Evolutionary conservation across 768 basidiomycete species (phyloP).

Genomic region (Boletus coccyginus): DNA sequence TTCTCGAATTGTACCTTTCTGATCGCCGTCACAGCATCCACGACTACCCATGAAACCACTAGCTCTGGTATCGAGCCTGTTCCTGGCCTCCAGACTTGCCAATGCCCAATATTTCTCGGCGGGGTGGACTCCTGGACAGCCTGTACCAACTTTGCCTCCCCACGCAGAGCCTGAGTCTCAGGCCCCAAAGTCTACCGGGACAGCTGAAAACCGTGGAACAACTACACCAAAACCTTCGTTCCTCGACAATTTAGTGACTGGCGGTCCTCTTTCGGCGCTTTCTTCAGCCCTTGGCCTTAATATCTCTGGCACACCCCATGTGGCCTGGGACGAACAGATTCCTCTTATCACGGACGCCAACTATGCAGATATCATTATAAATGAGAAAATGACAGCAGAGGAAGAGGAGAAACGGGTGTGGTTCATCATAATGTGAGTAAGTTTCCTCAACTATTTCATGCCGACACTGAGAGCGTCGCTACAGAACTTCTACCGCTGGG

Average conservation of each 20-base stretch:
- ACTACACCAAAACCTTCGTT: conserved; percentile 21
- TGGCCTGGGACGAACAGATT: conserved; percentile 68
- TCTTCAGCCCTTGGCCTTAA: conserved; percentile 67
- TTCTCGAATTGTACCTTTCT: not conserved
- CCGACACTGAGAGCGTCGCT: not conserved
- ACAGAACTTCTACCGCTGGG: conserved; percentile 56
- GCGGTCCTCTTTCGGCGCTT: conserved; percentile 51
- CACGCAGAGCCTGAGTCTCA: conserved; percentile 15
- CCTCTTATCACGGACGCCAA: conserved; percentile 82
- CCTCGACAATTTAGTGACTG: conserved; percentile 42
- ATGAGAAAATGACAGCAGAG: conserved; percentile 62
- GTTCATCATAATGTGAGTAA: conserved; percentile 72
- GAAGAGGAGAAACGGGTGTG: conserved; percentile 71
- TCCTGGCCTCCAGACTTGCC: conserved; percentile 16
- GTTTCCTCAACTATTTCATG: not conserved
- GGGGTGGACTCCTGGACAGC: conserved; percentile 81
- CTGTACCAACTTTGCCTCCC: conserved; percentile 32
- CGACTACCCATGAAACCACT: conserved; percentile 48
- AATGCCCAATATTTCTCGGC: conserved; percentile 74
- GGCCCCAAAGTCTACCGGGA: conserved; percentile 24
- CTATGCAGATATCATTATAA: conserved; percentile 66
- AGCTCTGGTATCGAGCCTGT: conserved; percentile 34
- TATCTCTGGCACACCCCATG: conserved; percentile 49
- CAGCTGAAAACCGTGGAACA: conserved; percentile 21
- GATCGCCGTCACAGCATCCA: not conserved